Conservation (phyloP, 306 rosid genomes). For the Cucurbita pepo region DNA sequence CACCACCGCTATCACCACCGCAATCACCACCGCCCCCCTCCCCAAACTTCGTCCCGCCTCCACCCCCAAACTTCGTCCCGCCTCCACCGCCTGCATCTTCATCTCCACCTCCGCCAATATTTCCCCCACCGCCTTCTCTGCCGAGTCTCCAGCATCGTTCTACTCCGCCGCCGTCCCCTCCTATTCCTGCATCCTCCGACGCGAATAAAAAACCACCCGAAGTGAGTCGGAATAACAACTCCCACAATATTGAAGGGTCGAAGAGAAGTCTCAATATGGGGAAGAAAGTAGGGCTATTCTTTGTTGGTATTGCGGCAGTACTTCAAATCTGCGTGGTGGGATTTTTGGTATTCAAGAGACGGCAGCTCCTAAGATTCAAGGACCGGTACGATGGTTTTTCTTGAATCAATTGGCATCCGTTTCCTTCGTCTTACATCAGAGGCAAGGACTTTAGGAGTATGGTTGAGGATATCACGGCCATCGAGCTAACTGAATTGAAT, state of each 20-base stretch:
- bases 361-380: constrained; percentile 39
- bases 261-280: constrained; percentile 35
- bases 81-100: neutral
- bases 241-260: neutral
- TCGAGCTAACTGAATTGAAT: neutral
- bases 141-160: neutral
- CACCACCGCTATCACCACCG: neutral
- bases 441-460: neutral
- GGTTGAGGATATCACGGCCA: neutral
- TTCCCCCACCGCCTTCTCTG: neutral
- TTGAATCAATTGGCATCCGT: neutral
- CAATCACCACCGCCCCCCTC: neutral
- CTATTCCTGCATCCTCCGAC: neutral
- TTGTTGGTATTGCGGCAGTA: constrained; percentile 45
- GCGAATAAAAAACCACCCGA: neutral
- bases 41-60: neutral
- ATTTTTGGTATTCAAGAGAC: constrained; percentile 57
- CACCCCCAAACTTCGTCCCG: neutral
- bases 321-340: constrained; percentile 60
- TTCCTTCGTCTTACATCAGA: neutral
- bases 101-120: accelerated
- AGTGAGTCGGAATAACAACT: neutral
- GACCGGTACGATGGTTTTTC: constrained; percentile 29
- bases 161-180: neutral
- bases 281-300: constrained; percentile 56